phyloP scores from a whole-genome alignment of 140 eudicot species.

The Bidens hawaiensis region DNA sequence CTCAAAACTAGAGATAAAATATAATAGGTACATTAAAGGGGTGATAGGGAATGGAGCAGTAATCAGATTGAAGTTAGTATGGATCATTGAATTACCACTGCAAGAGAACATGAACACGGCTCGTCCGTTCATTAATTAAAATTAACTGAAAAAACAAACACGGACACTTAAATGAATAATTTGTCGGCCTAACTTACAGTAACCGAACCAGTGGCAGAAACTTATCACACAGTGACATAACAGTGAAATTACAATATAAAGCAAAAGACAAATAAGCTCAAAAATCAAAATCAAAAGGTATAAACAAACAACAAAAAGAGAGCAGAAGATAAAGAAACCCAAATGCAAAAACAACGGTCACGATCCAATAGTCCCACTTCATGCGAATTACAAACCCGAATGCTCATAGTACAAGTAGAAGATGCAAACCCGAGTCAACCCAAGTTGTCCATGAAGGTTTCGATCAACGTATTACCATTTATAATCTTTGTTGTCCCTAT shows the following conservation, averaged over 20 bases:
- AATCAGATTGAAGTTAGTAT: no score
- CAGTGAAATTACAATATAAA: slow-evolving; percentile 12
- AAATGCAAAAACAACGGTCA: not conserved
- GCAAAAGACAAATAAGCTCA: not conserved
- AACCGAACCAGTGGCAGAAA: not conserved
- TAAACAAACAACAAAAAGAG: slow-evolving; percentile 11
- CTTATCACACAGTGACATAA: not conserved
- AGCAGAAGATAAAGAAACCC: not conserved
- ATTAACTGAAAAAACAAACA: no score
- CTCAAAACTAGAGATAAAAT: no score
- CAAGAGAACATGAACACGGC: no score
- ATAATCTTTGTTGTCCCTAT: slow-evolving; percentile 81
- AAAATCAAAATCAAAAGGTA: not conserved
- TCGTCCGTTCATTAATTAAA: no score
- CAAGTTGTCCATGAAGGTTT: slow-evolving; percentile 58
- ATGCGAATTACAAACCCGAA: slow-evolving; percentile 16
- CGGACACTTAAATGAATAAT: no score
- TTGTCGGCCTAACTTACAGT: no score
- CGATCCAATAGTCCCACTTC: not conserved
- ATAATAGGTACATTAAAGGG: no score
- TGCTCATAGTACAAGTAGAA: slow-evolving; percentile 4
- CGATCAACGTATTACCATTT: slow-evolving; percentile 62
- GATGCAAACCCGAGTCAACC: slow-evolving; percentile 28
- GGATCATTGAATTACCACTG: no score
- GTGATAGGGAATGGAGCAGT: no score